Evolutionary conservation across 2,329 filamentous ascomycete species (phyloP), one percentile per base, ranked within the genome.

Genomic region (Moelleriella libera): DNA sequence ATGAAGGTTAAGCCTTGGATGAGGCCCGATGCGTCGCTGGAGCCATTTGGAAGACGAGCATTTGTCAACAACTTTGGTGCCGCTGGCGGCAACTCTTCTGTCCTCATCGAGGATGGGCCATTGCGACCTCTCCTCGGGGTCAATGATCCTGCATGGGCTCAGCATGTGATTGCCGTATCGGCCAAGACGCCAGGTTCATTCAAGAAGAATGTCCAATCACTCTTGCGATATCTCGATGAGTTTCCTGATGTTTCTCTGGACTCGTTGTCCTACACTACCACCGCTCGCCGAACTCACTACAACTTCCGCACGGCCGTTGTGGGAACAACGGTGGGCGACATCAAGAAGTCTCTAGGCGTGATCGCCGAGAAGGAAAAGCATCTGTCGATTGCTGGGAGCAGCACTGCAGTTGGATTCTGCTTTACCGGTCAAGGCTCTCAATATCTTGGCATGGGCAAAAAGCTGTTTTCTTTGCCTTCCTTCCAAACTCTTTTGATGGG

Each of bases 41-140:
- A 21, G 3, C 41, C 44, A 44, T 68, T 66, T 21, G 68, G 68
- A 55, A 69, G 68, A 2, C 65, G 71, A 5, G 64, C 74, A 7
- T 75, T 76, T 49, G 61, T 83, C 51, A 86, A 86, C 66, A 84
- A 83, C 64, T 85, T 84, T 58, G 77, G 76, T 52, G 83, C 82
- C 6, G 80, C 82, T 47, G 82, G 82, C 53, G 82, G 83, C 34
- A 87, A 87, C 62, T 84, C 82, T 1, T 76, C 79, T 12, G 60
- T 85, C 29, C 60, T 86, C 6, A 56, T 86, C 2, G 78, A 85
- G 56, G 81, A 85, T 51, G 75, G 68, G 0, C 77, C 77, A 46
- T 57, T 68, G 5, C 64, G 31, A 3, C 14, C 4, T 4, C 5
- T 70, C 3, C 55, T 58, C 7, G 63, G 72, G 30, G 76, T 79